phyloP scores from a whole-genome alignment of 108 stramenopile genomes.

The Phaeodactylum tricornutum region DNA sequence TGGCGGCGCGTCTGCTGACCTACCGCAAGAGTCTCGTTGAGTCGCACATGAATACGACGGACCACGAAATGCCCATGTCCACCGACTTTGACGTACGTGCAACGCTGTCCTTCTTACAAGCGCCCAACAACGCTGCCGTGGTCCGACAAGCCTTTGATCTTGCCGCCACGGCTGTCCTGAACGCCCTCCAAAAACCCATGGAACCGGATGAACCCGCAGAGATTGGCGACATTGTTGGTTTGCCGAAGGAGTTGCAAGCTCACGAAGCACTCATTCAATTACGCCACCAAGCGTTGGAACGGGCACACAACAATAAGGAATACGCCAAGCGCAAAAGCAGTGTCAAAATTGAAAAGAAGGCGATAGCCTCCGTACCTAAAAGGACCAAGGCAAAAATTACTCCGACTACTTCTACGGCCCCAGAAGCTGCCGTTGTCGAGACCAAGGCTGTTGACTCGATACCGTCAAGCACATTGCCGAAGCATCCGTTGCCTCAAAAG shows the following conservation, averaged over 20 bases:
- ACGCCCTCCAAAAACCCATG: slow-evolving; percentile 9
- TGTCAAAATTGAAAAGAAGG: no score
- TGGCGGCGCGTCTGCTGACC: neutral
- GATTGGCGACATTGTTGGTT: neutral
- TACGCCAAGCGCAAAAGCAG: no score
- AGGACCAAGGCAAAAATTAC: no score
- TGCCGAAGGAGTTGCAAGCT: slow-evolving; percentile 11
- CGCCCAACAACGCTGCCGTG: slow-evolving; percentile 27
- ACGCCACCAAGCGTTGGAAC: slow-evolving; percentile 19
- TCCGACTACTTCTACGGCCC: no score
- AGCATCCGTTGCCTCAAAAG: no score
- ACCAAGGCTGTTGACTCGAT: no score
- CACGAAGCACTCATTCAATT: slow-evolving; percentile 14
- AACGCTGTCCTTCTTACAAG: no score
- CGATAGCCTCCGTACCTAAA: no score
- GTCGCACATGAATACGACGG: no score
- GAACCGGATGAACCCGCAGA: slow-evolving; percentile 11
- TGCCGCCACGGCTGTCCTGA: slow-evolving; percentile 23
- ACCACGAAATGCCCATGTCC: no score
- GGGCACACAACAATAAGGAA: slow-evolving; percentile 37
- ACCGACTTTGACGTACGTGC: no score
- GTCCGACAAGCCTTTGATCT: slow-evolving; percentile 31
- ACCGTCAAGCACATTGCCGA: no score
- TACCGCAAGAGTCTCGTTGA: neutral
- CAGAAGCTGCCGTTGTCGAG: neutral